Conservation (phyloP, 1,284 basidiomycete species). For the Pterula multifida region DNA sequence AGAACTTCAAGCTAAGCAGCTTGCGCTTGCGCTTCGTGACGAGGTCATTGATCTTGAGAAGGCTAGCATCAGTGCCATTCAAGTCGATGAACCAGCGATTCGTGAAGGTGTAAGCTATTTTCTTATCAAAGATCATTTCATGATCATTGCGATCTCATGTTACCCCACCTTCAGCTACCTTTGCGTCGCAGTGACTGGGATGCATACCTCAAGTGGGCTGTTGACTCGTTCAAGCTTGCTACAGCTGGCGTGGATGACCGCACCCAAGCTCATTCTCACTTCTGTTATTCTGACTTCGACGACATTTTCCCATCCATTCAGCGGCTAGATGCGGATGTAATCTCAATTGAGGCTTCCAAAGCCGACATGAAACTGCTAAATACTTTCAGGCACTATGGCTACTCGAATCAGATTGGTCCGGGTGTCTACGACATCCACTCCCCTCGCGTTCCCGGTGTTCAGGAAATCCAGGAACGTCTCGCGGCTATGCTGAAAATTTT, state of each 20-base stretch:
- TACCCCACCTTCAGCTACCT: conserved; percentile 52
- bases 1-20: conserved; percentile 96
- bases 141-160: conserved; percentile 6
- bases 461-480: conserved; percentile 95
- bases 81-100: conserved; percentile 99
- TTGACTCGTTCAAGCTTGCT: conserved; percentile 94
- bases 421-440: conserved; percentile 99
- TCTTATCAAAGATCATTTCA: not conserved
- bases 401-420: conserved; percentile 97
- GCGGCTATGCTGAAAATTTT: conserved; percentile 75
- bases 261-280: conserved; percentile 96
- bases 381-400: conserved; percentile 92
- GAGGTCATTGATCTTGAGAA: conserved; percentile 97
- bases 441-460: conserved; percentile 87
- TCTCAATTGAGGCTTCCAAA: conserved; percentile 98
- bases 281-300: conserved; percentile 95
- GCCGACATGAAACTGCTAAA: conserved; percentile 94
- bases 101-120: conserved; percentile 81
- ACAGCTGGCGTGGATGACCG: conserved; percentile 89
- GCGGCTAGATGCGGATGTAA: conserved; percentile 96
- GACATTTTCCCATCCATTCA: conserved; percentile 98
- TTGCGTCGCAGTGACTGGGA: conserved; percentile 94
- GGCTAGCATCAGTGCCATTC: conserved; percentile 95
- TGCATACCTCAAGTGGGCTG: conserved; percentile 90
- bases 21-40: conserved; percentile 96